A percentile compares a stretch with the other conserved stretches of the same genome.
These are phyloP conservation scores for Wallemia hederae DNA, from an alignment of 1,284 basidiomycete species.

Conservation along the genomic window DNA sequence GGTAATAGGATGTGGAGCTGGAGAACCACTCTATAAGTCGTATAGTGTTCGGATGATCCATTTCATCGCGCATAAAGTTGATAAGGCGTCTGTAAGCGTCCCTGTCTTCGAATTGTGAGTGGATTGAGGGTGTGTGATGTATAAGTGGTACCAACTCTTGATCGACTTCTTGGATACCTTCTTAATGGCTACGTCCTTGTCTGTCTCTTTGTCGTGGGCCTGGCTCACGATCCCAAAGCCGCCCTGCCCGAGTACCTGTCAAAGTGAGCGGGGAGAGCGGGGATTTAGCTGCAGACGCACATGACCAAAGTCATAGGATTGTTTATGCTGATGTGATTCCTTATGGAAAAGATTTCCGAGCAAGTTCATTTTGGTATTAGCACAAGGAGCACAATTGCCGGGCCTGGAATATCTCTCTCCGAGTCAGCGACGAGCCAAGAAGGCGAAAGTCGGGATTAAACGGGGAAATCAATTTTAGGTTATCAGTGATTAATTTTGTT, in stretches of 20 bases:
- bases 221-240: constrained; percentile 1
- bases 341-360: not conserved
- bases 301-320: not conserved
- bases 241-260: not conserved
- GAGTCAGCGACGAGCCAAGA: too few relatives aligned
- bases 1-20: constrained; percentile 14
- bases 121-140: not conserved
- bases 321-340: not conserved
- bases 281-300: not conserved
- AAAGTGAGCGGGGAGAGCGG: not conserved
- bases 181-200: constrained; percentile 1
- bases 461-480: too few relatives aligned
- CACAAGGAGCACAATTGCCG: too few relatives aligned
- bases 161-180: not conserved
- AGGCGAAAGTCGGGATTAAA: not conserved
- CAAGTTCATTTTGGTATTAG: not conserved
- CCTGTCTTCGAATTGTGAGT: not conserved
- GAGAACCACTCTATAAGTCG: constrained; percentile 15
- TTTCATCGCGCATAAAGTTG: not conserved
- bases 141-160: not conserved
- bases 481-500: too few relatives aligned
- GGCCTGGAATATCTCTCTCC: too few relatives aligned
- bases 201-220: not conserved
- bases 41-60: constrained; percentile 7
- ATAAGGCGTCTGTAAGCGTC: not conserved